Base-by-base conservation (phyloP, 495 filamentous ascomycete species). In the Neurospora intermedia region DNA sequence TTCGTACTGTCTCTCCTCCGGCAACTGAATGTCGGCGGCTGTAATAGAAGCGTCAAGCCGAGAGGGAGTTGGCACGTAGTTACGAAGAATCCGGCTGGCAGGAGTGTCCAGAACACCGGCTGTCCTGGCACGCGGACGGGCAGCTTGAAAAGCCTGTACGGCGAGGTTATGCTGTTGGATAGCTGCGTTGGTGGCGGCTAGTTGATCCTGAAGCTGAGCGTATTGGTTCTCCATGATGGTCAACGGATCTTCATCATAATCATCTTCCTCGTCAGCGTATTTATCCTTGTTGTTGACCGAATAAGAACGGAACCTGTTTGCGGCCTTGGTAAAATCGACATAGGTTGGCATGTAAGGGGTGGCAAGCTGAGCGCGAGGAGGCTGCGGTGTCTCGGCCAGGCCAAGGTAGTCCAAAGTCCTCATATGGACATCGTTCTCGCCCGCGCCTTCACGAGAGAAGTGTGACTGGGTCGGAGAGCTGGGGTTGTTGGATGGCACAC, bases 211-310 rank as follows among this genome's bases (percentile, higher is more conserved):
- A 18, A 87, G 78, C 54, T 84, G 81, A 45, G 91, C 90, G 75
- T 91, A 92, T 35, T 90, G 88, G 72, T 86, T 91, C 70, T 91
- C 90, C 75, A 80, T 80, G n/a, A 90, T 87, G 15, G 89, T 90
- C 27, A 94, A 88, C 72, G 92, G 79, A 11, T 93, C 89, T 15
- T 91, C 90, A 69, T 91, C 91, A 70, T 90, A 92, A 73, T 93
- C 90, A 48, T 94, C 93, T 35, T 98, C 95, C 74, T 97, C 94
- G 72, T 97, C 94, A 0, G 92, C 96, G 78, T 98, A 98, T 82
- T 96, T 97, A 80, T 98, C 96, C 81, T 96, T 98, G 48, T 96
- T 96, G 81, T 99, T 98, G 69, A 99, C 96, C 27, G 96, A 99
- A 80, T 97, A 98, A 40, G 96, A 99, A 20, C 96, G 90, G 82